Conservation (phyloP, 148 eudicot species). For the Camellia lanceoleosa region DNA sequence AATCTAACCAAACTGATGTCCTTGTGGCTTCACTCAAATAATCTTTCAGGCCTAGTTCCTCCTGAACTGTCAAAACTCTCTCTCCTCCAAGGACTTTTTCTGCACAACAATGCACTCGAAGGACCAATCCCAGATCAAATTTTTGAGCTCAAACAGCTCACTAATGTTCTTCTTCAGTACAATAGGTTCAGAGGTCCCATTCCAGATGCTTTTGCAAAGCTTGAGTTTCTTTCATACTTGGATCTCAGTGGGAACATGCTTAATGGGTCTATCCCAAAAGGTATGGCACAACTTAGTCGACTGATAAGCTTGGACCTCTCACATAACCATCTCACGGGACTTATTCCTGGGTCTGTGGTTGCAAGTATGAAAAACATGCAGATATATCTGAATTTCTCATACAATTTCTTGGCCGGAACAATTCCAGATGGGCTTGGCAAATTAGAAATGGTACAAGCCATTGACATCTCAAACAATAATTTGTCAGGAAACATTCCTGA, state of each 20-base stretch:
- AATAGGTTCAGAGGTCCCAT: slow-evolving; percentile 52
- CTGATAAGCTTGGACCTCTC: slow-evolving; percentile 69
- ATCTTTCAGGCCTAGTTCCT: slow-evolving; percentile 68
- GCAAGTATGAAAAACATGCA: slow-evolving; percentile 61
- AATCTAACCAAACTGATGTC: slow-evolving; percentile 41
- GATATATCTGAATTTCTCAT: slow-evolving; percentile 53
- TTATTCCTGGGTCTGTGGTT: slow-evolving; percentile 48
- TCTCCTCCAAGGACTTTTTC: slow-evolving; percentile 60
- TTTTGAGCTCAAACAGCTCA: slow-evolving; percentile 51
- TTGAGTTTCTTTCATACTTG: slow-evolving; percentile 54
- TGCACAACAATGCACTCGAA: slow-evolving; percentile 50
- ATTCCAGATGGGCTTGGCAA: slow-evolving; percentile 64
- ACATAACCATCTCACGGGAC: slow-evolving; percentile 55
- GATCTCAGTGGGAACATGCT: slow-evolving; percentile 70
- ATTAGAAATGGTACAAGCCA: slow-evolving; percentile 72
- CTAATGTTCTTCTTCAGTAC: slow-evolving; percentile 39
- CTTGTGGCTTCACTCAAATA: slow-evolving; percentile 40
- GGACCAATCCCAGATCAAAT: slow-evolving; percentile 61
- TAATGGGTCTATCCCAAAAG: slow-evolving; percentile 50
- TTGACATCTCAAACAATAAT: slow-evolving; percentile 73
- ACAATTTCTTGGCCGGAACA: slow-evolving; percentile 49
- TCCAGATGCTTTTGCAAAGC: slow-evolving; percentile 46
- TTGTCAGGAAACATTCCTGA: slow-evolving; percentile 62
- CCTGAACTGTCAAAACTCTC: slow-evolving; percentile 51
- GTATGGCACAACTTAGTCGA: slow-evolving; percentile 43